Base-by-base conservation (phyloP, 164 flowering plant species). In the Liquidambar formosana region DNA sequence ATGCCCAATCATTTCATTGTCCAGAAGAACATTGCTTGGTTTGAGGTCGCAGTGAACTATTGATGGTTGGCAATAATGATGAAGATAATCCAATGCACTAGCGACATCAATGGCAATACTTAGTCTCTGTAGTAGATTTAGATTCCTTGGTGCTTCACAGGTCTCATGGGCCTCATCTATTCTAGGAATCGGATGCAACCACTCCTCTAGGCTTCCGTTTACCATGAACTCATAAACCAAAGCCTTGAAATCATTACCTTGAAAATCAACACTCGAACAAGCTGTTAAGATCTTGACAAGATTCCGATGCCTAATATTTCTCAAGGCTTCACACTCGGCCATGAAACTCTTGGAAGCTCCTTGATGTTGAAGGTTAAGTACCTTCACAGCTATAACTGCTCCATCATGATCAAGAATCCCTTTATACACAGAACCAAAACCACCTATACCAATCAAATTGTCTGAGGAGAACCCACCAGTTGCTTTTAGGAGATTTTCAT, bases 21-120 rank as follows among this genome's bases (percentile, higher is more conserved):
- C 78, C 6, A 81, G 76, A 66, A 80, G 81, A 61, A 80, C 60
- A 52, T 80, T 80, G 77, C 79, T 80, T 10, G 84, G 79, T 72
- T 81, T 81, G 15, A 81, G 38, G 33, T 81, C 84, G 51, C 79
- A 66, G 16, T 78, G 80, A 61, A 73, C 53, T 0, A 79, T 62
- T 6, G 72, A 38, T 9, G 48, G 8, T 14, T 69, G 46, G 38
- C 75, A 76, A 0, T 47, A 38, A 16, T 76, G 49, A 49, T 81
- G 81, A 46, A 81, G 84, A 72, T 81, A 79, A 26, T 79, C 70
- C n/a, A 81, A 8, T 5, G 82, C 82, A 57, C 26, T 16, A 28
- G 78, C 80, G 19, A 81, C 75, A 52, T 79, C 84, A 8, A 76
- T 46, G 15, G 75, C 82, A 22, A 79, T 77, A 61, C 74, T 69